Base-by-base conservation (phyloP, 495 filamentous ascomycete species). In the Aeminium ludgeri region DNA sequence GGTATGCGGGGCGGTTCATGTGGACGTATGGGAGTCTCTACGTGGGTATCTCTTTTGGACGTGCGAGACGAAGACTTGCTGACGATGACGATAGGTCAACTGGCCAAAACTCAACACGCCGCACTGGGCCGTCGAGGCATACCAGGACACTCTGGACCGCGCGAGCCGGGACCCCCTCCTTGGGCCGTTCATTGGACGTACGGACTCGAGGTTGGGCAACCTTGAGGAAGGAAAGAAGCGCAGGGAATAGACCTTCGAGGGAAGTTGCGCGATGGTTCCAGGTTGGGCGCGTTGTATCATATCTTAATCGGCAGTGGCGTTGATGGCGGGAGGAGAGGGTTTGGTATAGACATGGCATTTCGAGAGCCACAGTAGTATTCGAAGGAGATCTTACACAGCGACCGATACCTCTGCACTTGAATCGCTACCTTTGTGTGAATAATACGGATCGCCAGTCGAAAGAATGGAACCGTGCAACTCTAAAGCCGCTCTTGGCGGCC, bases 61-160 rank as follows among this genome's bases (percentile, higher is more conserved):
- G 27, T 20, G 36, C 48, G n/a, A n/a, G n/a, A n/a, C 59, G 40
- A 60, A 25, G 28, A 16, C 18, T 29, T n/a, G n/a, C 34, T 27
- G n/a, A n/a, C n/a, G n/a, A n/a, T n/a, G n/a, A n/a, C n/a, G n/a
- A 5, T 30, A 93, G 85, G 85, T 97, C 20, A 91, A 87, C 60
- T 97, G 89, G 89, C 89, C 89, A 13, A 93, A 89, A 55, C 71
- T 97, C 4, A 92, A 89, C 49, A 82, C 82, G 5, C 77, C 83
- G 6, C 70, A 78, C 2, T 86, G 74, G 60, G 87, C 81, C 1
- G 70, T 71, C 1, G 91, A 97, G 56, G 82, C 85, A 8, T 89
- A 86, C 50, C 78, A 87, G 46, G 87, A 96, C 54, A 78, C 85
- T 18, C 70, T 93, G 51, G 66, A 64, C 53, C 74, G 78, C 52